Evolutionary conservation across 148 eudicot species (phyloP), one percentile per base, ranked within the genome.

Genomic region (Pouteria glomerata): DNA sequence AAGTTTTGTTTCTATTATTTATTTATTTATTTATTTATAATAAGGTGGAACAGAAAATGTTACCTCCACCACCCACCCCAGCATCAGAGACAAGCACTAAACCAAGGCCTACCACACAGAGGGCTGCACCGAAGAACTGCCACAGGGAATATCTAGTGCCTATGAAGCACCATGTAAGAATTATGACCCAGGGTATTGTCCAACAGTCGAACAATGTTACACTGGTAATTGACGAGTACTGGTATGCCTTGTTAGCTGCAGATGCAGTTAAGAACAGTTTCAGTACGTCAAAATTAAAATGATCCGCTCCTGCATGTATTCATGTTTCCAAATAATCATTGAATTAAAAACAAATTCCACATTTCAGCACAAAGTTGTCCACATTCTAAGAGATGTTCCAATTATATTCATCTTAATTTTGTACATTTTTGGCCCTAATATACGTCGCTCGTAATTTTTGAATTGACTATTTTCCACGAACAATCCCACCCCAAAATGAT

Each of bases 191-290:
- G 27, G 91, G 89, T 64, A 91, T 68, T 1, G 97, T 85, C 87
- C 89, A 89, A 74, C 97, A 91, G 73, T 91, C 98, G 76, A 94
- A 79, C 57, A 94, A 68, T 2, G 96, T 85, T 66, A 91, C 97
- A 64, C 96, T 89, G 5, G 98, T 94, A 74, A 91, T 89, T 74
- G 97, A 94, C 58, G 98, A 77, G 77, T 59, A 89, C 78, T 94
- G 87, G 73, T 30, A 90, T 41, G 98, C 95, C 77, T 87, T 89
- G 81, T 73, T 86, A 62, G 81, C 98, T 93, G 89, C 92, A 86
- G 41, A 71, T n/a, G 73, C 21, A 6, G 56, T 58, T 51, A 71
- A 30, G 26, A 52, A 24, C 39, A 53, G 6, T 69, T 69, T 37
- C 47, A 55, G 3, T 37, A 55, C 8, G 14, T 24, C 34, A n/a